Conservation (phyloP, 75 land plant species). For the Sequoia sempervirens region DNA sequence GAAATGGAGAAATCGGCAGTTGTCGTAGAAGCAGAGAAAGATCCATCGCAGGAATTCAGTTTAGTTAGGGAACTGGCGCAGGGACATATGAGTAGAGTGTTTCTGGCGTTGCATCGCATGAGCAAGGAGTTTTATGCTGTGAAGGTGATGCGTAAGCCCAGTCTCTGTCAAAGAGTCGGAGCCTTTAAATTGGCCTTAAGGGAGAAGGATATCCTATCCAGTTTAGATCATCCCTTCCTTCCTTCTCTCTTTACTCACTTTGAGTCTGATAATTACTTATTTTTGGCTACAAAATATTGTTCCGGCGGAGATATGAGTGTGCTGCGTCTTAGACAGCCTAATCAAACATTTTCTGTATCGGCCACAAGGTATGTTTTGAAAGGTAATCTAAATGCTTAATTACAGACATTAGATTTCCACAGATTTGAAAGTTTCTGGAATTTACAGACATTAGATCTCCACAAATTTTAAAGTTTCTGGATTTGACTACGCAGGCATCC, state of each 20-base stretch:
- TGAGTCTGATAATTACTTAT: slow-evolving; percentile 15
- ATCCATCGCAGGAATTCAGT: background rate
- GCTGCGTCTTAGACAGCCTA: slow-evolving; percentile 16
- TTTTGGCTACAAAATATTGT: slow-evolving; percentile 22
- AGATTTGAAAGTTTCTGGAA: too few species aligned
- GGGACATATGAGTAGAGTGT: slow-evolving; percentile 32
- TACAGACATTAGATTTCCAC: too few species aligned
- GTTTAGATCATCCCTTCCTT: slow-evolving; percentile 16
- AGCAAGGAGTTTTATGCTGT: slow-evolving; percentile 19
- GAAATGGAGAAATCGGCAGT: background rate
- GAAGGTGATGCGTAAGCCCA: slow-evolving; percentile 16
- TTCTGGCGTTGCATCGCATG: slow-evolving; percentile 18
- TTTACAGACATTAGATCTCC: too few species aligned
- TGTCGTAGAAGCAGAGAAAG: background rate
- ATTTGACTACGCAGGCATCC: too few species aligned
- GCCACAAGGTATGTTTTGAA: background rate
- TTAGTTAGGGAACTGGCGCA: slow-evolving; percentile 6
- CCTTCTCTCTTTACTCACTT: slow-evolving; percentile 20
- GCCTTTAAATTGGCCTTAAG: background rate
- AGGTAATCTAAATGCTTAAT: background rate
- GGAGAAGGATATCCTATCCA: slow-evolving; percentile 19
- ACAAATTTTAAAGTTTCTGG: too few species aligned
- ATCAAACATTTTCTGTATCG: slow-evolving; percentile 13
- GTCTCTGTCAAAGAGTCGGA: background rate
- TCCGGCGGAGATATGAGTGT: slow-evolving; percentile 22